A percentile compares a stretch with the other conserved stretches of the same genome.
Evolutionary conservation across 1,284 basidiomycete species (phyloP).

Genomic region (Pseudozyma hubeiensis): DNA sequence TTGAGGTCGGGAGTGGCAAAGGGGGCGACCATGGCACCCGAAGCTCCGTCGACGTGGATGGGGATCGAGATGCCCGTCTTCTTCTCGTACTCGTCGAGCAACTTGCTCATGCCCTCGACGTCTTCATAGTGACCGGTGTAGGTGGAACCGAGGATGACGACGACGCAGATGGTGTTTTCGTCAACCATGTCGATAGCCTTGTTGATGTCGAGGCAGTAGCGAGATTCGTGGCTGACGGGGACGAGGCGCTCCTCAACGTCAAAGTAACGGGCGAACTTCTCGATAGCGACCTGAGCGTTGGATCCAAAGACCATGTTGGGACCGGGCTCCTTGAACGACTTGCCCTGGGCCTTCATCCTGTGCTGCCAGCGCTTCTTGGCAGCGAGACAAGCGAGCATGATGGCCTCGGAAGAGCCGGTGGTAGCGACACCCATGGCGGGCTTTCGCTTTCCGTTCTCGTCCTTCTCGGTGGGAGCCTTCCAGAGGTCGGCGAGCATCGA

Average conservation of each 20-base stretch:
- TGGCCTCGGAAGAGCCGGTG: slow-evolving; percentile 88
- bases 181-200: slow-evolving; percentile 87
- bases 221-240: slow-evolving; percentile 53
- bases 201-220: slow-evolving; percentile 83
- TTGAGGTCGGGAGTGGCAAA: slow-evolving; percentile 79
- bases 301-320: slow-evolving; percentile 83
- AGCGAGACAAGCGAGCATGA: slow-evolving; percentile 91
- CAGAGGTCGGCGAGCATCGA: slow-evolving; percentile 91
- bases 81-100: slow-evolving; percentile 87
- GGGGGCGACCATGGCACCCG: slow-evolving; percentile 74
- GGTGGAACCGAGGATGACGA: slow-evolving; percentile 77
- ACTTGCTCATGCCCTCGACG: slow-evolving; percentile 84
- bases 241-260: slow-evolving; percentile 77
- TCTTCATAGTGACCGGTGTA: slow-evolving; percentile 95
- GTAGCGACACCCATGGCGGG: slow-evolving; percentile 77
- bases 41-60: slow-evolving; percentile 75
- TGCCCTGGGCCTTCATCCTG: slow-evolving; percentile 82
- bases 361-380: slow-evolving; percentile 96
- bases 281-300: slow-evolving; percentile 76
- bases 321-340: slow-evolving; percentile 67
- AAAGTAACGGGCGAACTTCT: slow-evolving; percentile 82
- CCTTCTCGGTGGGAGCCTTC: slow-evolving; percentile 74
- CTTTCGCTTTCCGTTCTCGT: slow-evolving; percentile 48
- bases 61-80: slow-evolving; percentile 75
- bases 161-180: slow-evolving; percentile 77